Conservation (phyloP, 2,329 filamentous ascomycete species). For the Phyllachora maydis region DNA sequence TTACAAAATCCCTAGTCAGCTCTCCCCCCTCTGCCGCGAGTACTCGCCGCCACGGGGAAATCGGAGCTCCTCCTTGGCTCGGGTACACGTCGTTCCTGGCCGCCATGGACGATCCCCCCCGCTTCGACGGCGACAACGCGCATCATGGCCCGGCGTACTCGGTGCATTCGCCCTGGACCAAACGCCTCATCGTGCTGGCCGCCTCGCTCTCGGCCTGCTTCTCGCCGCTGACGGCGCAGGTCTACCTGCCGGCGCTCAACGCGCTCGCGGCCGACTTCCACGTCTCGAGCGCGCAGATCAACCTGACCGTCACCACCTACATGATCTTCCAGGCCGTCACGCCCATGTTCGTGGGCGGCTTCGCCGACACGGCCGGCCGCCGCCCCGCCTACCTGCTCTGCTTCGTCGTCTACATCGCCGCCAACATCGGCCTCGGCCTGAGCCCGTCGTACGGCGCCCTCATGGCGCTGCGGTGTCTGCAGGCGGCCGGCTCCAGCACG, state of each 20-base stretch:
- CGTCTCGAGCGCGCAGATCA: constrained; percentile 20
- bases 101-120: no score
- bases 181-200: constrained; percentile 17
- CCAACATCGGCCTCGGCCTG: constrained; percentile 30
- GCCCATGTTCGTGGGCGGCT: constrained; percentile 23
- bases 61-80: no score
- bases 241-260: constrained; percentile 32
- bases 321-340: constrained; percentile 33
- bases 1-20: no score
- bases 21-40: no score
- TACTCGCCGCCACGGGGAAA: no score
- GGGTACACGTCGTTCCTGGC: no score
- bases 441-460: constrained; percentile 26
- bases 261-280: constrained; percentile 23
- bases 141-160: constrained; percentile 16
- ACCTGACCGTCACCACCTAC: constrained; percentile 31
- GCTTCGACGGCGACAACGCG: no score
- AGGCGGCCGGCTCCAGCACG: constrained; percentile 34
- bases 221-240: constrained; percentile 24
- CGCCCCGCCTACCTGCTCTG: constrained; percentile 30
- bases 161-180: constrained; percentile 16
- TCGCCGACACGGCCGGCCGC: constrained; percentile 32
- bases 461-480: constrained; percentile 30
- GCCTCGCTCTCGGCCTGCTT: constrained; percentile 18
- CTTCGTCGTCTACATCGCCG: constrained; percentile 29